Conservation (phyloP, 2,329 filamentous ascomycete genomes). For the Xylariaceae sp. region DNA sequence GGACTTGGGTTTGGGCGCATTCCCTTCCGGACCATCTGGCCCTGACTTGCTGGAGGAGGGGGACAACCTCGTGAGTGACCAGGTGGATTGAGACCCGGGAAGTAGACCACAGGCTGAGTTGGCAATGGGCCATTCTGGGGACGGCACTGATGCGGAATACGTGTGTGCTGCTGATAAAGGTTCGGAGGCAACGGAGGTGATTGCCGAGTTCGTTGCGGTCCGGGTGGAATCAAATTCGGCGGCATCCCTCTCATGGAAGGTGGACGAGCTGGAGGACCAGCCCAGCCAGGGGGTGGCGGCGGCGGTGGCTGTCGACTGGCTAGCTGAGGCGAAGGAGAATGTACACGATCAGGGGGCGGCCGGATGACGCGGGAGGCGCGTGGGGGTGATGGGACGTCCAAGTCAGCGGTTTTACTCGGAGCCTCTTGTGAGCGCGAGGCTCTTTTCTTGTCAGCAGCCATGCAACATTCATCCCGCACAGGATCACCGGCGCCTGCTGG, state of each 20-base stretch:
- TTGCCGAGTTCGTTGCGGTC: conserved; percentile 1
- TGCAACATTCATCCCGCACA: neutral
- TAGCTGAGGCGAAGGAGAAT: conserved; percentile 8
- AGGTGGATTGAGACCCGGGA: neutral
- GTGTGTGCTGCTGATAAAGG: neutral
- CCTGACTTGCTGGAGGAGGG: neutral
- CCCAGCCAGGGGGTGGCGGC: conserved; percentile 8
- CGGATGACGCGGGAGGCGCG: conserved; percentile 1
- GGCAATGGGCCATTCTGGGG: conserved; percentile 6
- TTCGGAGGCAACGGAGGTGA: neutral
- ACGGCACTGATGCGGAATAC: conserved; percentile 1
- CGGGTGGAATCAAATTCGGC: neutral
- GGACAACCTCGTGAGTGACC: neutral
- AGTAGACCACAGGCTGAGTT: neutral
- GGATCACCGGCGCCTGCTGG: neutral
- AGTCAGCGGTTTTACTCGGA: neutral
- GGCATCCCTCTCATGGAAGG: conserved; percentile 8
- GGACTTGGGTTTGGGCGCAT: no score
- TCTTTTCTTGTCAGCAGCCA: conserved; percentile 4
- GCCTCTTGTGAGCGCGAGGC: neutral
- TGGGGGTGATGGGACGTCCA: conserved; percentile 1
- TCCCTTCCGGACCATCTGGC: neutral
- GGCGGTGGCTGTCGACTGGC: conserved; percentile 3
- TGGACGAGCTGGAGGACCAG: conserved; percentile 8
- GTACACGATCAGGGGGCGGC: neutral